Evolutionary conservation across 2,329 filamentous ascomycete species (phyloP), one percentile per base, ranked within the genome.

Genomic region (Diaporthe sp.): DNA sequence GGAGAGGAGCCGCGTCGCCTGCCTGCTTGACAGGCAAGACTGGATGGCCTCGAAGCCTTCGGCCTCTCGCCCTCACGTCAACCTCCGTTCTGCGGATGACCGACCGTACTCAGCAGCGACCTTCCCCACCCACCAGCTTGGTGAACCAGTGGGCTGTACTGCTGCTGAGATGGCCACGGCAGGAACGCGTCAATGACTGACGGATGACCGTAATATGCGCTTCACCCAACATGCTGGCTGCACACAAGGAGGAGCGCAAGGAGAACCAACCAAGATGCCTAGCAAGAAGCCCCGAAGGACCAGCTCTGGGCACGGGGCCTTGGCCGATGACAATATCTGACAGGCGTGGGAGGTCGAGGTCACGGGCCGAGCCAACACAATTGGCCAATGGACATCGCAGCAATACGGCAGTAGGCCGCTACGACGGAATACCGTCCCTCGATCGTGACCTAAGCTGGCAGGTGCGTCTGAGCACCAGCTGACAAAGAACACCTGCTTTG

Each of bases 301-400:
- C 47, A 73, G 71, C 25, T 74, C 65, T 71, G 63, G 53, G 31
- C 53, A 73, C 47, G 17, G 61, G 42, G 74, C 25, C 74, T 73
- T 67, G 71, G 74, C 58, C 74, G 61, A 73, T 75, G 74, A 70
- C 61, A 75, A 75, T 73, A 42, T 73, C 49, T 63, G 55, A 51
- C 53, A 75, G 44, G 65, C 63, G 47, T 34, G 63, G 49, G 74
- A 75, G 57, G 71, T 42, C 51, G 10, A 60, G 25, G 44, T 60
- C 22, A 73, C 44, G 34, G 73, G 57, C 71, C 71, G 57, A 63
- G 8, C 58, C 34, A 60, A 55, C 3, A 34, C 37, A 57, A 39
- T 53, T 53, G 58, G 58, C 71, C 58, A 70, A 70, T 70, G 10
- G 49, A 42, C 47, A 42, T 39, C 12, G 34, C 25, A 22, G 37